Evolutionary conservation across 2,329 filamentous ascomycete species (phyloP).

Genomic region (Cadophora gregata): DNA sequence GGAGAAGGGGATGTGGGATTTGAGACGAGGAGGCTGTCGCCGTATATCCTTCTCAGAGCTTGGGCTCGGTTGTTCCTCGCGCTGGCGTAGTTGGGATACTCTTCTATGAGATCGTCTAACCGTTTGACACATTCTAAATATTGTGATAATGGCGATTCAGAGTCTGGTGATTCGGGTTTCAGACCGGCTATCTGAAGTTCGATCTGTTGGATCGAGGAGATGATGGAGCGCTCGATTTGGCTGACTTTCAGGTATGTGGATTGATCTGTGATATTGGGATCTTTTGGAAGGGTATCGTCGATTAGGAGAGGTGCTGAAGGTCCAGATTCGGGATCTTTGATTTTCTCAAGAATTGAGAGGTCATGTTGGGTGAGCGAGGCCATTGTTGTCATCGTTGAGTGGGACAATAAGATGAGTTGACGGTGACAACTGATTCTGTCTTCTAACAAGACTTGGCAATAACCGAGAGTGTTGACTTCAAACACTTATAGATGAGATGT

Average conservation of each 20-base stretch:
- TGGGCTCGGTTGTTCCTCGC: constrained; percentile 79
- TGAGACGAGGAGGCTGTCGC: constrained; percentile 61
- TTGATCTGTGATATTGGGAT: constrained; percentile 61
- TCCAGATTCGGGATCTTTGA: constrained; percentile 69
- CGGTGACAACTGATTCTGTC: background rate
- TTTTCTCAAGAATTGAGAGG: constrained; percentile 67
- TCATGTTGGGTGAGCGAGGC: constrained; percentile 62
- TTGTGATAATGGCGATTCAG: constrained; percentile 45
- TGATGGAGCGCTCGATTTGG: constrained; percentile 58
- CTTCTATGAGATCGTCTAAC: constrained; percentile 61
- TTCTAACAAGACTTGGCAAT: background rate
- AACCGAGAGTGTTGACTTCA: background rate
- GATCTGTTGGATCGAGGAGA: constrained; percentile 59
- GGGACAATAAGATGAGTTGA: background rate
- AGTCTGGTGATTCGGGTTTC: constrained; percentile 25
- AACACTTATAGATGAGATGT: background rate
- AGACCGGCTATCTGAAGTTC: constrained; percentile 58
- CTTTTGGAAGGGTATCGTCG: constrained; percentile 56
- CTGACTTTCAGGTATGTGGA: constrained; percentile 57
- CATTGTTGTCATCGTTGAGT: constrained; percentile 48
- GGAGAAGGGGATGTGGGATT: background rate
- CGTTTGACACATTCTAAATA: constrained; percentile 56
- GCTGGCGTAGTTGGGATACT: constrained; percentile 71
- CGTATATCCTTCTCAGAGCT: constrained; percentile 64
- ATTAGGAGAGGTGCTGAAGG: constrained; percentile 60